These are phyloP conservation scores for Pichia ethanolica DNA, from an alignment of 805 yeast species.

Conservation along the genomic window DNA sequence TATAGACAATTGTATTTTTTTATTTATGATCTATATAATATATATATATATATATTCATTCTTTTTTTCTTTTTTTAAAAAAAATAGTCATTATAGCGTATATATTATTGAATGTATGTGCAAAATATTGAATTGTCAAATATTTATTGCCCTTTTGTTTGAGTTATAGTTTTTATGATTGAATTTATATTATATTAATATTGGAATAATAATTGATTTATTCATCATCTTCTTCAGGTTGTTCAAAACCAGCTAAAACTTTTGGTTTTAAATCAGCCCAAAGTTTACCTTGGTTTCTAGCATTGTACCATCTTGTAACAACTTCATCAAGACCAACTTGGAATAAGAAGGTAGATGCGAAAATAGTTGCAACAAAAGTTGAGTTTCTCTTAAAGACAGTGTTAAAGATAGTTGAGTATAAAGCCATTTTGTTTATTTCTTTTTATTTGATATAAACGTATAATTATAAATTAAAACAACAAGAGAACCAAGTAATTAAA, in stretches of 20 bases:
- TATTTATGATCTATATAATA: not conserved
- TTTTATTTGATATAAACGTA: not conserved
- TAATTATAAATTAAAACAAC: no score
- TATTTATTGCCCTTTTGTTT: no score
- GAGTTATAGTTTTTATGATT: not conserved
- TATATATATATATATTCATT: no score
- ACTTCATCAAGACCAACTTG: slow-evolving; percentile 67
- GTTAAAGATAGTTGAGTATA: slow-evolving; percentile 49
- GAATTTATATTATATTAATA: no score
- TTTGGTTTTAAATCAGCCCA: slow-evolving; percentile 69
- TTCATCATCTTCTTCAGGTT: slow-evolving; percentile 55
- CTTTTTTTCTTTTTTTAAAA: no score
- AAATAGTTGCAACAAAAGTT: slow-evolving; percentile 72
- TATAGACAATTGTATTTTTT: not conserved
- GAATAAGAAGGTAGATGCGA: slow-evolving; percentile 80
- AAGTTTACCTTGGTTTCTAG: slow-evolving; percentile 77
- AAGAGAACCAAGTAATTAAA: no score
- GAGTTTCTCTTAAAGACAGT: slow-evolving; percentile 84
- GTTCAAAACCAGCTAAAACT: slow-evolving; percentile 48
- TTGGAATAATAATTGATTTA: slow-evolving; percentile 14
- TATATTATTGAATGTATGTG: no score
- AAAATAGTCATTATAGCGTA: no score
- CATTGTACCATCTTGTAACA: slow-evolving; percentile 63
- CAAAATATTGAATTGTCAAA: no score
- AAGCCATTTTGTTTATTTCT: not conserved